phyloP scores from a whole-genome alignment of 148 eudicot species.

The Arbutus unedo region DNA sequence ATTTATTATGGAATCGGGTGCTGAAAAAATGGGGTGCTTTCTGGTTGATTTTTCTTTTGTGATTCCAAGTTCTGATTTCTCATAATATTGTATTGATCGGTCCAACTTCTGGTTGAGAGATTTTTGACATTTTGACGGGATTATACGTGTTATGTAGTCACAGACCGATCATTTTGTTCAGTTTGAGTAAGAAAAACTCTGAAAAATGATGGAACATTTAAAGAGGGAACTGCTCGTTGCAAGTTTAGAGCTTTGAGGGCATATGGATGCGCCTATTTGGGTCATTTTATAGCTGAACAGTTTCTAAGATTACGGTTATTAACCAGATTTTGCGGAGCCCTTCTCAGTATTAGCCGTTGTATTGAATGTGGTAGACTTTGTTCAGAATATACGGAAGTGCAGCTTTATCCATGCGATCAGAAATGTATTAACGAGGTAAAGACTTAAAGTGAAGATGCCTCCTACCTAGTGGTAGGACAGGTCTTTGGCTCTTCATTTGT shows the following conservation, averaged over 20 bases:
- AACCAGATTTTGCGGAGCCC: too few species aligned
- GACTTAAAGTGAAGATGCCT: too few species aligned
- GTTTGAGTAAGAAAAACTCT: neutral
- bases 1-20: too few species aligned
- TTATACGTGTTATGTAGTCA: neutral
- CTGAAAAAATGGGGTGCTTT: neutral
- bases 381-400: neutral
- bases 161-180: neutral
- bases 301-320: neutral
- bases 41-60: neutral
- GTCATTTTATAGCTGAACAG: neutral
- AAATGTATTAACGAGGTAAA: neutral
- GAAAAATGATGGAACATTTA: neutral
- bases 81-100: neutral
- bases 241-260: neutral
- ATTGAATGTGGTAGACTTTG: too few species aligned
- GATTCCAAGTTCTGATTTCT: neutral
- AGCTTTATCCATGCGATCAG: neutral
- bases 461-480: too few species aligned
- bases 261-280: neutral
- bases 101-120: conserved; percentile 7
- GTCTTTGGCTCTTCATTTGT: too few species aligned
- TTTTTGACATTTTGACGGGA: neutral
- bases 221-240: neutral
- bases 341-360: too few species aligned